These are phyloP conservation scores for Drechmeria coniospora DNA, from an alignment of 2,329 filamentous ascomycete species.

Conservation along the genomic window DNA sequence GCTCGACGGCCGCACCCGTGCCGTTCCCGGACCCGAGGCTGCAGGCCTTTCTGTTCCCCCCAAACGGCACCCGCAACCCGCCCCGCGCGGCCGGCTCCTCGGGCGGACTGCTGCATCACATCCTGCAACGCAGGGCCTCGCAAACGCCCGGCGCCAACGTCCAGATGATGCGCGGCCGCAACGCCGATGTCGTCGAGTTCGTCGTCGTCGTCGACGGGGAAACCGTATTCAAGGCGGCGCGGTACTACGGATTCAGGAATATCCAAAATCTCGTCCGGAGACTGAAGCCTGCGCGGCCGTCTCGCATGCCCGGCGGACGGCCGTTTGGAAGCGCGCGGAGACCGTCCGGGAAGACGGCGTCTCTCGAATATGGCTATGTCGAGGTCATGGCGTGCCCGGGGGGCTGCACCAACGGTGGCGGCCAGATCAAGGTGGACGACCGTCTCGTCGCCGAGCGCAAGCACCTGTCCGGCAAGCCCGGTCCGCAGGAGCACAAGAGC, in stretches of 20 bases:
- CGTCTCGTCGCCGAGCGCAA: conserved; percentile 40
- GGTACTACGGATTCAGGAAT: conserved; percentile 95
- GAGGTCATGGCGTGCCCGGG: conserved; percentile 99
- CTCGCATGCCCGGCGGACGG: conserved; percentile 64
- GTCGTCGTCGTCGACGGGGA: conserved; percentile 43
- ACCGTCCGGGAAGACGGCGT: conserved; percentile 30
- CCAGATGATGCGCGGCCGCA: conserved; percentile 59
- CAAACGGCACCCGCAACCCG: conserved; percentile 24
- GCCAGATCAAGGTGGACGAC: conserved; percentile 85
- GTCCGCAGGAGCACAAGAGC: conserved; percentile 67
- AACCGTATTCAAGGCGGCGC: conserved; percentile 60
- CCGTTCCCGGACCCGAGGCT: conserved; percentile 61
- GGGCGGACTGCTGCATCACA: conserved; percentile 77
- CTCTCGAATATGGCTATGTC: conserved; percentile 71
- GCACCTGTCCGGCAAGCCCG: conserved; percentile 37
- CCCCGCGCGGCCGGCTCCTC: conserved; percentile 56
- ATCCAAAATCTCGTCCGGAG: conserved; percentile 95
- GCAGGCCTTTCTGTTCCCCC: conserved; percentile 59
- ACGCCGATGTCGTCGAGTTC: conserved; percentile 84
- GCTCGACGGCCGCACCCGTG: conserved; percentile 23
- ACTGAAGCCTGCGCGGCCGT: conserved; percentile 65
- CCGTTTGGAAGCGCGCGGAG: conserved; percentile 40
- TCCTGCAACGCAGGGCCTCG: conserved; percentile 59
- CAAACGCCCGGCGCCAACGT: conserved; percentile 59
- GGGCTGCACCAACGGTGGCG: conserved; percentile 95